Evolutionary conservation across 345 rosid genomes (phyloP).

Genomic region (Aethionema arabicum): DNA sequence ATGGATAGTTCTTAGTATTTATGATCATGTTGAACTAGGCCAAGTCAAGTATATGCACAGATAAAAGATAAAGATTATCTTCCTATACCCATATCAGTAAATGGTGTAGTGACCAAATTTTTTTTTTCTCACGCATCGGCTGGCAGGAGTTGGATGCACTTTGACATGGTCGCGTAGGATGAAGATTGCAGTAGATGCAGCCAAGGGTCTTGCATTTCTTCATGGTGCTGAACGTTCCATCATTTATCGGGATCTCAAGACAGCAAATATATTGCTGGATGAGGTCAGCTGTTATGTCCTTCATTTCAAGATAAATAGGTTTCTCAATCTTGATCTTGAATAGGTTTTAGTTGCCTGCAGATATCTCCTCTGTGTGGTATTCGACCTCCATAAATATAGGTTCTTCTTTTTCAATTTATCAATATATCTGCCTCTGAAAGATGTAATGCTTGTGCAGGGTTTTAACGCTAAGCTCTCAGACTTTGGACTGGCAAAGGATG

Average conservation of each 20-base stretch:
- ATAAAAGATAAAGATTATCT: not conserved
- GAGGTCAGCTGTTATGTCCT: conserved; percentile 44
- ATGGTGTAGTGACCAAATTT: conserved; percentile 9
- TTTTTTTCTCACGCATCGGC: conserved; percentile 20
- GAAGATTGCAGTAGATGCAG: conserved; percentile 92
- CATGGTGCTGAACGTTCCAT: conserved; percentile 87
- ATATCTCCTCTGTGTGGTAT: not conserved
- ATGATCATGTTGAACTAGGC: not conserved
- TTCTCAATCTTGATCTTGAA: not conserved
- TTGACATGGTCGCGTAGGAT: conserved; percentile 92
- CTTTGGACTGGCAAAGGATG: conserved; percentile 97
- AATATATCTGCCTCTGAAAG: conserved; percentile 33
- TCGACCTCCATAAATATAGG: not conserved
- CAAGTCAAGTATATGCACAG: not conserved
- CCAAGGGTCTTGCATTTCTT: conserved; percentile 94
- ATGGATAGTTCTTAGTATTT: not conserved
- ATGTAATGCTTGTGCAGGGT: conserved; percentile 49
- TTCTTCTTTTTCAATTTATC: not conserved
- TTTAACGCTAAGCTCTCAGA: conserved; percentile 92
- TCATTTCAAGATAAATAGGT: conserved; percentile 8
- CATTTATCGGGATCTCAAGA: conserved; percentile 97
- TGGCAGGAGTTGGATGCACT: conserved; percentile 77
- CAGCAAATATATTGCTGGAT: conserved; percentile 92
- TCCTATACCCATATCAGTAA: not conserved
- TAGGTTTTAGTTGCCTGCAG: conserved; percentile 1